These are phyloP conservation scores for Chlorociboria aeruginascens DNA, from an alignment of 495 filamentous ascomycete genomes.

Conservation along the genomic window DNA sequence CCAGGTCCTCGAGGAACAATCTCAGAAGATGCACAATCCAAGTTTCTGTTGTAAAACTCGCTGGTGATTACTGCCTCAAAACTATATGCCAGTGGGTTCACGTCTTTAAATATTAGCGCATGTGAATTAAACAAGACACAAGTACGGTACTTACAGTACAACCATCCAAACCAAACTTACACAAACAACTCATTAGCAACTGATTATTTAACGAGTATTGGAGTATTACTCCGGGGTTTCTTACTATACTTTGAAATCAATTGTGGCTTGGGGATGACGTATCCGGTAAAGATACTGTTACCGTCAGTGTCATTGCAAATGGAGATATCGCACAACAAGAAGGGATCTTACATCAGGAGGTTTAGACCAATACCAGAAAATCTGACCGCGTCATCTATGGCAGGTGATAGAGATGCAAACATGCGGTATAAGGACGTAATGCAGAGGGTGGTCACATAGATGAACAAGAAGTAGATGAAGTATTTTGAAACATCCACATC, in stretches of 20 bases:
- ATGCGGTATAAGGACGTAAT: conserved; percentile 59
- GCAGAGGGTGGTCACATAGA: conserved; percentile 55
- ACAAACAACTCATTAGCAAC: background rate
- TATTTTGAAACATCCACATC: conserved; percentile 57
- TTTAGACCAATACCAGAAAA: conserved; percentile 60
- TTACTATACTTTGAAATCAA: conserved; percentile 17
- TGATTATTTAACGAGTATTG: too few species aligned
- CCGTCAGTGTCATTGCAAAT: background rate
- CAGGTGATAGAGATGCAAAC: conserved; percentile 61
- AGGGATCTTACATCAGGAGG: conserved; percentile 29
- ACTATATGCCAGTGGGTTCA: conserved; percentile 42
- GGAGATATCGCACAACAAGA: background rate
- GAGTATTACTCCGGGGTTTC: too few species aligned
- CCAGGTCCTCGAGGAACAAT: conserved; percentile 36
- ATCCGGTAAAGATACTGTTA: conserved; percentile 41
- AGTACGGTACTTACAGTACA: conserved; percentile 25
- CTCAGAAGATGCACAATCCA: conserved; percentile 47
- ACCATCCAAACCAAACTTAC: conserved; percentile 40
- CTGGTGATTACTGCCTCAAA: conserved; percentile 53
- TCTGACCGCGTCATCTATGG: conserved; percentile 58
- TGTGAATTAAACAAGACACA: too few species aligned
- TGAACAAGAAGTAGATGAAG: conserved; percentile 61
- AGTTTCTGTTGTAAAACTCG: conserved; percentile 31
- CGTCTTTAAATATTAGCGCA: background rate
- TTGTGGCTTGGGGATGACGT: conserved; percentile 36